Evolutionary conservation across 164 flowering plant genomes (phyloP).

Genomic region (Macadamia integrifolia): DNA sequence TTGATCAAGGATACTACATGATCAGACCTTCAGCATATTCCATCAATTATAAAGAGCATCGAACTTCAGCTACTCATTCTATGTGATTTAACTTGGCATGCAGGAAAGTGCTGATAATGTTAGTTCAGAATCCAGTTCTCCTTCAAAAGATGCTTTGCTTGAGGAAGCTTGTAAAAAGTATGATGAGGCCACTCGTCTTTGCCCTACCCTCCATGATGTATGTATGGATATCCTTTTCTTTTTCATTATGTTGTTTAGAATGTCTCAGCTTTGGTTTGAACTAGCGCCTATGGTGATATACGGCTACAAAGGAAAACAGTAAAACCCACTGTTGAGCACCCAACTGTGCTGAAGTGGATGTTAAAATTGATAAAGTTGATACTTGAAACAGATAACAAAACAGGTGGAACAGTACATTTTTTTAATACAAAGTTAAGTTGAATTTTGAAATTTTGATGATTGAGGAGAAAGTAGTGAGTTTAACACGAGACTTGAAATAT

Average conservation of each 20-base stretch:
- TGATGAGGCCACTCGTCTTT: constrained; percentile 86
- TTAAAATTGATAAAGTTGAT: no score
- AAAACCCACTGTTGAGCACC: no score
- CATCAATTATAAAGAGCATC: not conserved
- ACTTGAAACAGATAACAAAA: no score
- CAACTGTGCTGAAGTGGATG: no score
- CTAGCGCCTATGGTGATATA: no score
- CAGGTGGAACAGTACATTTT: no score
- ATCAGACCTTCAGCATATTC: not conserved
- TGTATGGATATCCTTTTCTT: constrained; percentile 10
- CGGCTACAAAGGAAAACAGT: no score
- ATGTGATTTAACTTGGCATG: constrained; percentile 23
- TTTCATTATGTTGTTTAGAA: not conserved
- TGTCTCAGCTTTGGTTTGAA: not conserved
- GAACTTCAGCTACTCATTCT: constrained; percentile 6
- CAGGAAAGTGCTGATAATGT: constrained; percentile 99
- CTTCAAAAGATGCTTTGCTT: constrained; percentile 94
- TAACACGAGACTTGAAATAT: no score
- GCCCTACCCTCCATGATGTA: constrained; percentile 98
- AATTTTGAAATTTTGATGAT: no score
- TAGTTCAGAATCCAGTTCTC: constrained; percentile 71
- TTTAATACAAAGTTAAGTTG: no score
- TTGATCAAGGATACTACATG: not conserved
- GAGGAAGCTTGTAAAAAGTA: constrained; percentile 98
- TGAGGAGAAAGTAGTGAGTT: no score